Evolutionary conservation across 768 basidiomycete genomes (phyloP), one percentile per base, ranked within the genome.

Genomic region (Tulasnella sp.): DNA sequence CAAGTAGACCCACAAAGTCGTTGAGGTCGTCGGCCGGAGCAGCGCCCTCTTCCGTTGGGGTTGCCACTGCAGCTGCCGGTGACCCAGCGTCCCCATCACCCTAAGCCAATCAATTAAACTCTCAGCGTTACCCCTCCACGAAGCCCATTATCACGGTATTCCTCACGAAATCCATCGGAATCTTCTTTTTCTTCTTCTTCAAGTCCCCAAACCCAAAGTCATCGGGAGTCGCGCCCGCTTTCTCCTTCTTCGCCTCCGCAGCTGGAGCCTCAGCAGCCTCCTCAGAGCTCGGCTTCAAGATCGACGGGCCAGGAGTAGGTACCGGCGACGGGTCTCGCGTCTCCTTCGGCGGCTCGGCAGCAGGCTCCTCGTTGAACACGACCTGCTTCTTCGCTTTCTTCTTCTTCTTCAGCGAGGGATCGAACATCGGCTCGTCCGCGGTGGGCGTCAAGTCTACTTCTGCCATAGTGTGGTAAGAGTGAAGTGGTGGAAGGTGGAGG

Each of bases 121-220:
- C 12, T 36, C 0, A 65, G 39, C 19, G 3, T 7, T 8, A 11
- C 26, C 3, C n/a, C 2, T 8, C 32, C 35, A n/a, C 35, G 35
- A 73, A 67, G 32, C 65, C 2, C 22, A 0, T 19, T 6, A 4
- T 29, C n/a, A 59, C 19, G 32, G 70, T 62, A 17, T 71, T 72
- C 40, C 74, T 70, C 34, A 77, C 76, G 39, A 76, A 72, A 62
- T 77, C 77, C 41, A 92, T 84, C 5, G 91, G 91, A 73, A 94
- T 91, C 72, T 90, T 92, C 84, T 94, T 94, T 83, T 93, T 94
- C 86, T 90, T 94, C 86, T 92, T 94, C 75, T 85, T 84, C 79
- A 92, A 78, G 78, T 92, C 92, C 2, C 89, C 91, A 78, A 94
- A 94, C 89, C 93, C 85, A 80, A 88, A 84, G 41, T 92, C 89